Evolutionary conservation across 1,284 basidiomycete species (phyloP).

Genomic region (Trametes hirsuta): DNA sequence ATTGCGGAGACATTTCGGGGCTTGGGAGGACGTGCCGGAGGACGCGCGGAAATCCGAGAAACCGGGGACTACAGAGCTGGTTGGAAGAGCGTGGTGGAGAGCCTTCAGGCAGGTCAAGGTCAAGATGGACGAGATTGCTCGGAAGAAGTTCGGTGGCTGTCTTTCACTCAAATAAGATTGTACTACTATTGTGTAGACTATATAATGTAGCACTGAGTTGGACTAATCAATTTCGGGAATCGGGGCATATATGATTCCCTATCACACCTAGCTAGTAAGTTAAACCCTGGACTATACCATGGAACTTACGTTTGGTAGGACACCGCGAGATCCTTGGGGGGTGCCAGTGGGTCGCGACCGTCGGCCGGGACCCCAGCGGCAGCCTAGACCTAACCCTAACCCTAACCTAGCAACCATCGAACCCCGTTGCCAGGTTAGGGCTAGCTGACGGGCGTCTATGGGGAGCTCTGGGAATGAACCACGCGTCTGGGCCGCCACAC

Average conservation of each 20-base stretch:
- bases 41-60: constrained; percentile 31
- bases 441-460: not conserved
- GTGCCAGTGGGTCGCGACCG: no score
- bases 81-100: constrained; percentile 77
- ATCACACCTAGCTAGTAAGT: no score
- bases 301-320: no score
- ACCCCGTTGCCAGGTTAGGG: constrained; percentile 15
- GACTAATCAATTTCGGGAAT: no score
- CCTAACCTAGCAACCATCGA: not conserved
- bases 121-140: constrained; percentile 61
- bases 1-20: constrained; percentile 58
- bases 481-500: constrained; percentile 2
- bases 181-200: no score
- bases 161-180: constrained; percentile 40
- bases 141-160: constrained; percentile 69
- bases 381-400: not conserved
- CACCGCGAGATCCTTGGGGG: no score
- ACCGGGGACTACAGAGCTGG: constrained; percentile 37
- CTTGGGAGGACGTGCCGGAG: constrained; percentile 51
- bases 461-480: not conserved
- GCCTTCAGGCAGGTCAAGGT: constrained; percentile 67
- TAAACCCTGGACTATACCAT: no score
- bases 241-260: no score
- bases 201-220: no score
- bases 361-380: not conserved